phyloP scores from a whole-genome alignment of 2,329 filamentous ascomycete genomes.

The Aspergillus awamori region DNA sequence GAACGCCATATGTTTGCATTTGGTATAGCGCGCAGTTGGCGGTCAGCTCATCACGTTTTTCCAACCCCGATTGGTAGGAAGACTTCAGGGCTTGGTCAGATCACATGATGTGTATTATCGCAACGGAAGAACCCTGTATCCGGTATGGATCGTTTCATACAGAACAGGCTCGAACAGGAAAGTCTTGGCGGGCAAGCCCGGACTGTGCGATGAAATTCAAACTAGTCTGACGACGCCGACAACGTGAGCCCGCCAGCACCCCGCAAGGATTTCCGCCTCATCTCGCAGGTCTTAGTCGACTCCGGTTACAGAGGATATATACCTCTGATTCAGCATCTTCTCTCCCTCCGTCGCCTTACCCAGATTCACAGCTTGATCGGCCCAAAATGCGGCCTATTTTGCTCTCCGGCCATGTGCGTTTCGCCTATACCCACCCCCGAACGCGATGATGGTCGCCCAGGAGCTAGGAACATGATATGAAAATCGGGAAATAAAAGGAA shows the following conservation, averaged over 20 bases:
- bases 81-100: slow-evolving; percentile 24
- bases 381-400: slow-evolving; percentile 92
- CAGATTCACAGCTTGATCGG: slow-evolving; percentile 27
- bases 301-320: slow-evolving; percentile 27
- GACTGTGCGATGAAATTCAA: slow-evolving; percentile 49
- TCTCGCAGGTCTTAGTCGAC: slow-evolving; percentile 19
- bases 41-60: slow-evolving; percentile 5
- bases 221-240: slow-evolving; percentile 33
- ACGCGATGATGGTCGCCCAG: slow-evolving; percentile 1
- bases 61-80: not conserved
- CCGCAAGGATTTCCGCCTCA: slow-evolving; percentile 33
- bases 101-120: slow-evolving; percentile 26
- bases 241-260: slow-evolving; percentile 29
- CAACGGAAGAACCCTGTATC: slow-evolving; percentile 28
- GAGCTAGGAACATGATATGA: not conserved
- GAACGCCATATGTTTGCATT: too few species aligned
- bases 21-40: not conserved
- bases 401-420: slow-evolving; percentile 81
- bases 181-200: slow-evolving; percentile 39
- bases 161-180: slow-evolving; percentile 24
- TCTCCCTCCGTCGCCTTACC: slow-evolving; percentile 19
- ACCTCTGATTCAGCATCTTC: slow-evolving; percentile 18
- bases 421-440: slow-evolving; percentile 13
- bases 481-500: not conserved
- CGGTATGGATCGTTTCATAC: slow-evolving; percentile 28